Percentiles rank a stretch among this genome's conserved stretches.
Evolutionary conservation across 2,329 filamentous ascomycete species (phyloP).

Genomic region (Cladosporium sp.): DNA sequence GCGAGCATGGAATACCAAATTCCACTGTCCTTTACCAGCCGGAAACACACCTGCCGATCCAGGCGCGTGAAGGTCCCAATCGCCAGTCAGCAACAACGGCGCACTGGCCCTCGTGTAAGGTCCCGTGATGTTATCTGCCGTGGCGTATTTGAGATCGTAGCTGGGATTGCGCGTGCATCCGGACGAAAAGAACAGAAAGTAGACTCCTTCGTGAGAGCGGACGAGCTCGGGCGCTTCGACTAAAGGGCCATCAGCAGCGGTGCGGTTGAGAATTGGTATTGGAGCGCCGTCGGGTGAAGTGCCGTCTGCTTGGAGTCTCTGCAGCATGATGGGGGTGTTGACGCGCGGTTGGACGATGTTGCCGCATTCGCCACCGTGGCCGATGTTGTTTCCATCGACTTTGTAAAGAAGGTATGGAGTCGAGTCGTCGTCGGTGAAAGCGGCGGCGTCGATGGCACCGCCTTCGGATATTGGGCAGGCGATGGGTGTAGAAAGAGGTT

Average conservation of each 20-base stretch:
- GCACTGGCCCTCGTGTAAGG: constrained; percentile 32
- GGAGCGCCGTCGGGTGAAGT: constrained; percentile 28
- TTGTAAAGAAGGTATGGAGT: constrained; percentile 37
- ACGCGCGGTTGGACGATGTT: constrained; percentile 31
- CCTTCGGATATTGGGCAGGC: constrained; percentile 33
- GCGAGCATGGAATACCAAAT: constrained; percentile 38
- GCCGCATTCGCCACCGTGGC: constrained; percentile 34
- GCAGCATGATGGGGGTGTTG: constrained; percentile 38
- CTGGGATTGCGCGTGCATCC: constrained; percentile 34
- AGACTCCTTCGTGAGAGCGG: constrained; percentile 30
- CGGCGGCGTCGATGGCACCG: constrained; percentile 38
- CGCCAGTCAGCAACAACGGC: constrained; percentile 32
- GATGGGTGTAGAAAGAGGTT: constrained; percentile 26
- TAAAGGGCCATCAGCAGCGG: constrained; percentile 33
- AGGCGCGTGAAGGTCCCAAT: constrained; percentile 35
- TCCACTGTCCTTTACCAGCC: constrained; percentile 26
- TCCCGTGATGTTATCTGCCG: constrained; percentile 29
- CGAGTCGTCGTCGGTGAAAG: constrained; percentile 31
- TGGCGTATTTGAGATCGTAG: constrained; percentile 39
- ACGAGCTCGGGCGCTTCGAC: constrained; percentile 38
- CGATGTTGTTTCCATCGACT: constrained; percentile 39
- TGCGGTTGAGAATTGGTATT: constrained; percentile 33
- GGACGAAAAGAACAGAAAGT: constrained; percentile 40
- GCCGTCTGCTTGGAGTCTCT: constrained; percentile 33
- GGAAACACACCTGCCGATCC: constrained; percentile 32